Evolutionary conservation across 1,139 yeast species (phyloP), one percentile per base, ranked within the genome.

Genomic region (Pichia sp.): DNA sequence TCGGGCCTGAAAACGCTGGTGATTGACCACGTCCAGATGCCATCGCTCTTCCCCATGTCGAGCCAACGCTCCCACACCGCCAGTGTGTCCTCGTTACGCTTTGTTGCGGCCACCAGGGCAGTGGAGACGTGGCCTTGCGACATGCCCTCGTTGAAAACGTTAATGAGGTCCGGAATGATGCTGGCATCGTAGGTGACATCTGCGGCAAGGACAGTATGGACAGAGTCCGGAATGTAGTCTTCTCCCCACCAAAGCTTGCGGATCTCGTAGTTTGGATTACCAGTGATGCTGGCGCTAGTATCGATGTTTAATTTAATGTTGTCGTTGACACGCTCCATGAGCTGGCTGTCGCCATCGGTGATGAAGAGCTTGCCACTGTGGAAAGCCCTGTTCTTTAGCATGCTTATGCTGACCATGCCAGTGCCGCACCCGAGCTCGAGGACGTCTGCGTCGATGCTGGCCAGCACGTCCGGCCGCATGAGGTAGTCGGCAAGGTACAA

Each of bases 391-490:
- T 51, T 19, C 16, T 71, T 71, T n/a, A 70, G 67, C 10, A 84
- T 62, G 1, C 86, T 71, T 19, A 89, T 65, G 13, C 95, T 84
- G 1, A 87, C 85, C n/a, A 92, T 70, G 0, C 97, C 97, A 0
- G 98, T 90, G 0, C 98, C 98, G 26, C 95, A 81, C 0, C 98
- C 98, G 32, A 92, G 70, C 64, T 92, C 98, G 31, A 90, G 29
- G 2, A 53, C 23, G 31, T 53, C 53, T 13, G 47, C 53, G 8
- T 16, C 38, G 38, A 34, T 13, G 38, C 38, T 34, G 38, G 38
- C 11, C 38, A 34, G 38, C 38, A 34, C 38, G n/a, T 10, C n/a
- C n/a, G 38, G 38, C 11, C 19, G 30, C 10, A 70, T 61, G 44
- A 87, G 62, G 60, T 70, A 81, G 50, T 81, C 75, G 8, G 85